phyloP scores from a whole-genome alignment of 768 basidiomycete genomes.

The Mycena galericulata region DNA sequence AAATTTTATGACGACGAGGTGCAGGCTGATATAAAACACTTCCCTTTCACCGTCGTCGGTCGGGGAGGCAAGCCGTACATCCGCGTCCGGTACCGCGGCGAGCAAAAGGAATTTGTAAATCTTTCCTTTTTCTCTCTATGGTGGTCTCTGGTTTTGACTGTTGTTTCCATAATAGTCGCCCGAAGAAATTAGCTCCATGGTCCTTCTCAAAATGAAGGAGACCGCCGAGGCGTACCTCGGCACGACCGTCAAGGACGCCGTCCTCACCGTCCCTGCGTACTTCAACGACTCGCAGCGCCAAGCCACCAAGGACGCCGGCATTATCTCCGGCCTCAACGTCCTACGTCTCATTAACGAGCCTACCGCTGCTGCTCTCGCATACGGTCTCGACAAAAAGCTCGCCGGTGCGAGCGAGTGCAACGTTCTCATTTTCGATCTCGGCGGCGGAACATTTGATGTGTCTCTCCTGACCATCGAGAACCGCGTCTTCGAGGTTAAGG shows the following conservation, averaged over 20 bases:
- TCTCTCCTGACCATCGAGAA: constrained; percentile 76
- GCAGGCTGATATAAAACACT: background rate
- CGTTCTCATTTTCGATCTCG: constrained; percentile 18
- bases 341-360: constrained; percentile 89
- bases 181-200: background rate
- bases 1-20: background rate
- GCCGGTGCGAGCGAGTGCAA: background rate
- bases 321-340: constrained; percentile 58
- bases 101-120: no score
- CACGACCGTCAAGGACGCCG: background rate
- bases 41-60: no score
- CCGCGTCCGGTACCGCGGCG: no score
- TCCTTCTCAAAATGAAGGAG: background rate
- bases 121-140: background rate
- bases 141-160: no score
- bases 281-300: background rate
- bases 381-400: constrained; percentile 66
- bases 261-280: background rate
- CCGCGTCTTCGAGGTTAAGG: constrained; percentile 77
- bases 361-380: constrained; percentile 85
- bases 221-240: constrained; percentile 3
- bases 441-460: constrained; percentile 63
- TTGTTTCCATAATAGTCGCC: background rate
- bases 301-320: constrained; percentile 51
- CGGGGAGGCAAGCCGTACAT: no score